A percentile compares a stretch with the other conserved stretches of the same genome.
These are phyloP conservation scores for Chrysoporthe puriensis DNA, from an alignment of 2,329 filamentous ascomycete genomes.

Conservation along the genomic window DNA sequence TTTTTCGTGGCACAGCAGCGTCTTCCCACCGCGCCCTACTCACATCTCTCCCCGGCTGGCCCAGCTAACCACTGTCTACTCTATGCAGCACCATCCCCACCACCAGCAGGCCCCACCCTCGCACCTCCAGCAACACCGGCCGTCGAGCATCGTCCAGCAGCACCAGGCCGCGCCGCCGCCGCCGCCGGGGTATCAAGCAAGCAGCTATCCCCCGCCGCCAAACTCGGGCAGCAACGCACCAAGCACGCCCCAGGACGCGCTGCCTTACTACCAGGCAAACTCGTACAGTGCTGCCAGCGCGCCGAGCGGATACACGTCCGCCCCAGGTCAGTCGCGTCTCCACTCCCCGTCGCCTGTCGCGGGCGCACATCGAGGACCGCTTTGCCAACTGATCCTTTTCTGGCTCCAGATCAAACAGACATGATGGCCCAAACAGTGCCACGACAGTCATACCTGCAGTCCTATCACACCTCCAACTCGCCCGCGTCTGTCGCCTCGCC, in stretches of 20 bases:
- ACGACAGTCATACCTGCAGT: conserved; percentile 81
- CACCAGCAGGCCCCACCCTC: conserved; percentile 74
- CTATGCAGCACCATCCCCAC: conserved; percentile 77
- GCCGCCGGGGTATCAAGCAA: conserved; percentile 67
- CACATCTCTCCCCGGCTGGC: conserved; percentile 34
- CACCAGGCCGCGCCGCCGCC: conserved; percentile 68
- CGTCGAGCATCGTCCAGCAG: conserved; percentile 74
- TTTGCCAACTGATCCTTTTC: conserved; percentile 29
- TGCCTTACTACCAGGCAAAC: conserved; percentile 79
- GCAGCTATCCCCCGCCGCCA: conserved; percentile 63
- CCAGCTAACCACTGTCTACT: conserved; percentile 62
- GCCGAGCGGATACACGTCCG: conserved; percentile 82
- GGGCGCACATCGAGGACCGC: neutral
- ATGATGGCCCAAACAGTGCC: conserved; percentile 75
- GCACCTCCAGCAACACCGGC: conserved; percentile 71
- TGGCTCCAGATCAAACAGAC: conserved; percentile 58
- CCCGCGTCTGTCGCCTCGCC: conserved; percentile 91
- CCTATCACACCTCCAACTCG: conserved; percentile 95
- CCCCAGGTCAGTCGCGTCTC: conserved; percentile 63
- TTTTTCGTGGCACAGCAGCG: neutral
- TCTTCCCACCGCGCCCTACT: conserved; percentile 10
- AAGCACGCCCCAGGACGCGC: conserved; percentile 64
- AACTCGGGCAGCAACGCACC: conserved; percentile 65
- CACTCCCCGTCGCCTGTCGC: conserved; percentile 3
- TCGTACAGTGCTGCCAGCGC: conserved; percentile 83